Evolutionary conservation across 805 yeast species (phyloP), one percentile per base, ranked within the genome.

Genomic region (Teunomyces lycoperdinae): DNA sequence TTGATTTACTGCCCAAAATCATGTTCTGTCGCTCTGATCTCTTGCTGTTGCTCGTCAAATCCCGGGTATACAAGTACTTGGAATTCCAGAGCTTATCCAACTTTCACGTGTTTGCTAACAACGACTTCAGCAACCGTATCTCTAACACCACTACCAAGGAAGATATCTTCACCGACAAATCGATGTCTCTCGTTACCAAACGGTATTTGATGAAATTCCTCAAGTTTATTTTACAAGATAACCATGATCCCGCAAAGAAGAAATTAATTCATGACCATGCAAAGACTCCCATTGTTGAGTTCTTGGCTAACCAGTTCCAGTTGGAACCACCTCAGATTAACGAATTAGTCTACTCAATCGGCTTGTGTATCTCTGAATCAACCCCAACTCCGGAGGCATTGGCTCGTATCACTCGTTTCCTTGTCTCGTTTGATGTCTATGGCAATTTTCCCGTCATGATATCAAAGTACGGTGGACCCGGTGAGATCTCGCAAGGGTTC

Each of bases 401-500:
- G 38, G 78, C 85, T 11, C 79, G 94, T 54, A 89, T 92, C 49
- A 84, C 87, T 64, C 78, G 97, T 47, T 94, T 89, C 62, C 71
- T 94, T 51, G 72, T 81, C 7, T 87, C 96, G 13, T 85, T 89
- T 62, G 96, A 91, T 57, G 89, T 91, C 3, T 94, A 91, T 66
- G 99, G 99, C 10, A 86, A 83, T 53, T 92, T 94, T 76, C 97
- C 99, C 2, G 95, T 88, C 9, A 76, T 92, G 72, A 85, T 85
- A 58, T 87, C 96, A 44, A 92, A 89, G 73, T 92, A 84, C 68
- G 99, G 98, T 48, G 95, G 96, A 2, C 91, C 96, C 0, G 97
- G 98, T 45, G 99, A 92, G 68, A 73, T 92, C 26, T 84, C 96
- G 11, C 99, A 92, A 70, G 99, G 97, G 1, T 92, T 94, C 67